phyloP scores from a whole-genome alignment of 768 basidiomycete species.

The Lactarius akahatsu region DNA sequence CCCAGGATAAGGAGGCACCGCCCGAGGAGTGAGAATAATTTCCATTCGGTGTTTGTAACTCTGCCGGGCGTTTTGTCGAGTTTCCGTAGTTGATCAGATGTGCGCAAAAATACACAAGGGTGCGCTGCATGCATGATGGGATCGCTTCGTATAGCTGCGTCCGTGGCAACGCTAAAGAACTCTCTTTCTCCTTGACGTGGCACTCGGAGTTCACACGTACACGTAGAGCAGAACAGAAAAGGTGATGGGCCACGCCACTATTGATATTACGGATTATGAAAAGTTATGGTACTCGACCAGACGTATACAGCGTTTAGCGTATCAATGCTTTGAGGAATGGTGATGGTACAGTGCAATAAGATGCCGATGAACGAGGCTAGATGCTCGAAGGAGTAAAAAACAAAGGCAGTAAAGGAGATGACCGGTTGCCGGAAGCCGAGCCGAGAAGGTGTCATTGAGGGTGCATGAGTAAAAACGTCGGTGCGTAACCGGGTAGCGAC shows the following conservation, averaged over 20 bases:
- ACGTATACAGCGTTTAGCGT: slow-evolving; percentile 26
- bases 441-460: slow-evolving; percentile 21
- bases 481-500: slow-evolving; percentile 18
- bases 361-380: slow-evolving; percentile 21
- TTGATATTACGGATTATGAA: slow-evolving; percentile 24
- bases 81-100: slow-evolving; percentile 15
- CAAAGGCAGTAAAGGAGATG: slow-evolving; percentile 16
- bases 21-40: slow-evolving; percentile 3
- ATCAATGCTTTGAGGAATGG: slow-evolving; percentile 26
- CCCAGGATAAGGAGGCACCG: slow-evolving; percentile 3
- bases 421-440: slow-evolving; percentile 21
- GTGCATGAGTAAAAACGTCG: slow-evolving; percentile 11
- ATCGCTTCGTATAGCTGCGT: not conserved
- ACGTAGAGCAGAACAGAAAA: not conserved
- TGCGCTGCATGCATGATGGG: slow-evolving; percentile 15
- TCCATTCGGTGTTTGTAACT: slow-evolving; percentile 13
- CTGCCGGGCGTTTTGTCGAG: not conserved
- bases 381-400: slow-evolving; percentile 23
- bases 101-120: slow-evolving; percentile 5
- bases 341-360: slow-evolving; percentile 27
- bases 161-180: slow-evolving; percentile 10
- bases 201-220: slow-evolving; percentile 19
- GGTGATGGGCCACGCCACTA: not conserved
- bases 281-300: slow-evolving; percentile 14
- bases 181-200: slow-evolving; percentile 2